Evolutionary conservation across 2,329 filamentous ascomycete species (phyloP).

Genomic region (Blastomyces emzantsi): DNA sequence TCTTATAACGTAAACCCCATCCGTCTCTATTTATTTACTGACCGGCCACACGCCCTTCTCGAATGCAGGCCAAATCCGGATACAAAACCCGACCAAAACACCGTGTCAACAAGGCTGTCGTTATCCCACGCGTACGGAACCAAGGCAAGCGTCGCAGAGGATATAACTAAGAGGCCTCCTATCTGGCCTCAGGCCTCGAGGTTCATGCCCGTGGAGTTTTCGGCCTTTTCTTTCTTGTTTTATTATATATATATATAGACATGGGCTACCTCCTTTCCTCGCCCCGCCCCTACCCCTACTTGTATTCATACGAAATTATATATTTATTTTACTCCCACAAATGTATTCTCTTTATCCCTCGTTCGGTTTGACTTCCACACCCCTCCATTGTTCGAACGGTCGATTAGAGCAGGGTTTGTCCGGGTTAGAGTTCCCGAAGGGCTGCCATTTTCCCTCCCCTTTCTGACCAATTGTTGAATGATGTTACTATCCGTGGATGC

Average conservation of each 20-base stretch:
- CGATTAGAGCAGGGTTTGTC: background rate
- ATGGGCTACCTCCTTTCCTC: background rate
- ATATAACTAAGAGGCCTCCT: conserved; percentile 42
- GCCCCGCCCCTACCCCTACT: background rate
- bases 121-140: conserved; percentile 73
- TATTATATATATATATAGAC: background rate
- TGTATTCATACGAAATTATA: background rate
- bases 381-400: background rate
- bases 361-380: background rate
- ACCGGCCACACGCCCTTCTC: conserved; percentile 9
- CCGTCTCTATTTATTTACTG: conserved; percentile 13
- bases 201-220: background rate
- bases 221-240: background rate
- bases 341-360: background rate
- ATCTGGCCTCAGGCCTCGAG: background rate
- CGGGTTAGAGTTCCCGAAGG: background rate
- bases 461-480: background rate
- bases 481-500: background rate
- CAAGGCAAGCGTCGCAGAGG: conserved; percentile 73
- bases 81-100: conserved; percentile 86
- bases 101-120: conserved; percentile 88
- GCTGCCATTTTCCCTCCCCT: background rate
- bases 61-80: conserved; percentile 43
- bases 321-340: background rate
- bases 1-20: background rate